Evolutionary conservation across 139 green algal genomes (phyloP).

Genomic region (Chlorella sp.): DNA sequence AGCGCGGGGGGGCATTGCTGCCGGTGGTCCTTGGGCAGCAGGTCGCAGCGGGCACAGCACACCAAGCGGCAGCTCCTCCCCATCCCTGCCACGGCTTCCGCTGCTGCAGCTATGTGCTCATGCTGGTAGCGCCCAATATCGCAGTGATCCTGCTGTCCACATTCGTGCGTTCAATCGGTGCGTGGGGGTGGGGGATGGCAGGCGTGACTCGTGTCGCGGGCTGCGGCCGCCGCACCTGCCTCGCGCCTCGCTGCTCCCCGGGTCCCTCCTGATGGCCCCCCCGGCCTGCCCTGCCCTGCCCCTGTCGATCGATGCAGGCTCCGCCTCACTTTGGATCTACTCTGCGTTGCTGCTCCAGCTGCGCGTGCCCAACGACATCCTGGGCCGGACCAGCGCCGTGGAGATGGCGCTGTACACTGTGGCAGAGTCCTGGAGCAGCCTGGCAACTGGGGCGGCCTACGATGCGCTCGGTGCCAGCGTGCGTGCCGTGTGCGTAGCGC

Average conservation of each 20-base stretch:
- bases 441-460: constrained; percentile 16
- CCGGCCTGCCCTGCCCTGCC: no score
- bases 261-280: no score
- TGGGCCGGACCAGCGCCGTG: constrained; percentile 42
- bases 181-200: background rate
- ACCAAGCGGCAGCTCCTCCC: no score
- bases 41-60: no score
- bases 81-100: no score
- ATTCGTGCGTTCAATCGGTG: constrained; percentile 32
- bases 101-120: no score
- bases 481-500: no score
- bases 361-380: constrained; percentile 31
- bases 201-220: background rate
- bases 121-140: constrained; percentile 35
- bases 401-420: constrained; percentile 51
- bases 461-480: no score
- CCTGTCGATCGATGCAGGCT: constrained; percentile 10
- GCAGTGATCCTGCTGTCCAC: constrained; percentile 29
- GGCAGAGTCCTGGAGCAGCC: background rate
- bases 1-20: no score
- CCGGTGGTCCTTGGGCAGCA: no score
- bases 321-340: constrained; percentile 49
- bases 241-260: no score
- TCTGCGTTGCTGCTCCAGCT: constrained; percentile 53
- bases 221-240: background rate